These are phyloP conservation scores for Penicillium sclerotiorum DNA, from an alignment of 2,329 filamentous ascomycete genomes.

Conservation along the genomic window DNA sequence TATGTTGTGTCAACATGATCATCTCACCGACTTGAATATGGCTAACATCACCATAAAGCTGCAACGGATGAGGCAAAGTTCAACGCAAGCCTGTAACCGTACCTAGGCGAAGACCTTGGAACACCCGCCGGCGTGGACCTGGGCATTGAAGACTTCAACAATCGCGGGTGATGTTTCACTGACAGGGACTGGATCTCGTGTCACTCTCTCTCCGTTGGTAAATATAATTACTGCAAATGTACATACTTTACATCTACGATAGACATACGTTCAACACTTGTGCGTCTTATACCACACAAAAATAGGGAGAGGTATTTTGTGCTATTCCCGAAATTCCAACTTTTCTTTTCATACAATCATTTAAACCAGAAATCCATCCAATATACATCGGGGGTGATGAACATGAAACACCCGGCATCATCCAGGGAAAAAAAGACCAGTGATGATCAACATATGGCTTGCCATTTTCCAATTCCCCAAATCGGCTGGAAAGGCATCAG, in stretches of 20 bases:
- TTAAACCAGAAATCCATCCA: conserved; percentile 16
- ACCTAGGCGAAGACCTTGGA: too few relatives aligned
- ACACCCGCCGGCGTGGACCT: too few relatives aligned
- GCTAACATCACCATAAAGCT: conserved; percentile 11
- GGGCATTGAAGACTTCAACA: too few relatives aligned
- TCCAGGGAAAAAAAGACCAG: conserved; percentile 16
- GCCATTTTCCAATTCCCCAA: conserved; percentile 5
- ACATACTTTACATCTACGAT: conserved; percentile 3
- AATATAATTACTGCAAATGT: conserved; percentile 8
- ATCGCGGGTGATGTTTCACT: too few relatives aligned
- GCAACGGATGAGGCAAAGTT: conserved; percentile 8
- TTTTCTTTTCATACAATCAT: conserved; percentile 31
- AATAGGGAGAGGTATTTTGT: neutral
- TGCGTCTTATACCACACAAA: too few relatives aligned
- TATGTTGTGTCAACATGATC: too few relatives aligned
- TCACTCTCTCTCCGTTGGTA: neutral
- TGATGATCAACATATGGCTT: conserved; percentile 26
- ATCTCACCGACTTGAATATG: neutral
- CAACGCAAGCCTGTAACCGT: conserved; percentile 19
- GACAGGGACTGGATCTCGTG: neutral
- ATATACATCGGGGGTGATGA: conserved; percentile 12
- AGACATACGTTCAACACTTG: neutral
- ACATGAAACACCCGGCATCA: conserved; percentile 11
- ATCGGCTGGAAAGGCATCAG: neutral
- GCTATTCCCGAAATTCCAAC: conserved; percentile 17